Evolutionary conservation across 371 early-diverging fungal species (phyloP).

Genomic region (Rhizopus delemar): DNA sequence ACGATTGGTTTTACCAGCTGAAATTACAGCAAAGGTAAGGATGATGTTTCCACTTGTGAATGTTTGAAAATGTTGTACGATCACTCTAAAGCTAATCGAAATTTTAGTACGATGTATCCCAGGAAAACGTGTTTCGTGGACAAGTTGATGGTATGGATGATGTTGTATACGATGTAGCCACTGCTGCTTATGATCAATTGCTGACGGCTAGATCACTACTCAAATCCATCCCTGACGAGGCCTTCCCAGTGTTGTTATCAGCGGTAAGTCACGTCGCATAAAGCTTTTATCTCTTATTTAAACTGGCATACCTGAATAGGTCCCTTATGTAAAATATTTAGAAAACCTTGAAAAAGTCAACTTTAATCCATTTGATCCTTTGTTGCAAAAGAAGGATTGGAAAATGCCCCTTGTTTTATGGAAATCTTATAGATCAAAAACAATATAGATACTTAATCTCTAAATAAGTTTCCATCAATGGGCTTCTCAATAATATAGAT

Average conservation of each 20-base stretch:
- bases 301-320: conserved; percentile 20
- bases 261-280: conserved; percentile 44
- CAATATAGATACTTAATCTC: conserved; percentile 6
- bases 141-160: conserved; percentile 65
- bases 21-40: conserved; percentile 76
- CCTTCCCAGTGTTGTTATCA: conserved; percentile 67
- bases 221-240: conserved; percentile 49
- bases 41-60: neutral
- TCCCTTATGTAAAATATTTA: conserved; percentile 64
- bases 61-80: neutral
- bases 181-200: conserved; percentile 79
- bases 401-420: conserved; percentile 67
- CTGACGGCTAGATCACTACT: conserved; percentile 72
- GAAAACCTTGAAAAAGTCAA: conserved; percentile 66
- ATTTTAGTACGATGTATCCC: conserved; percentile 64
- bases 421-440: conserved; percentile 35
- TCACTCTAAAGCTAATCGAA: neutral
- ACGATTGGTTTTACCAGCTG: conserved; percentile 68
- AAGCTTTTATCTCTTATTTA: neutral
- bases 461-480: no score
- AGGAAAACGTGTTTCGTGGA: conserved; percentile 77
- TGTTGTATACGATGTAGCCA: conserved; percentile 79
- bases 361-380: conserved; percentile 72
- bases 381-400: conserved; percentile 65
- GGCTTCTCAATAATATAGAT: no score